Base-by-base conservation (phyloP, 495 filamentous ascomycete genomes). In the Talaromyces proteolyticus region DNA sequence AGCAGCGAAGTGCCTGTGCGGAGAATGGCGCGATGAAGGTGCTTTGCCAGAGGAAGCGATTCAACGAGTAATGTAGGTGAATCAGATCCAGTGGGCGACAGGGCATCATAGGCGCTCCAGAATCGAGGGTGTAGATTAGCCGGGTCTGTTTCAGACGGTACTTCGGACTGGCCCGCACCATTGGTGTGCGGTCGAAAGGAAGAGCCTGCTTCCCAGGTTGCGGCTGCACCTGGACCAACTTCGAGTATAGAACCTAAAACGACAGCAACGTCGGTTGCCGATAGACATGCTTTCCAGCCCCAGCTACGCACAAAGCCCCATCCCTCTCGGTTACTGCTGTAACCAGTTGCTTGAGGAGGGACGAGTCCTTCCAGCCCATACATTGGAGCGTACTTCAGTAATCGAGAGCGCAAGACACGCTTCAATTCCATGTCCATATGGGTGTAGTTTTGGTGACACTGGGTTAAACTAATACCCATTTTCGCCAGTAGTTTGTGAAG, bases 391-490 rank as follows among this genome's bases (percentile, higher is more conserved):
- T 95, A 96, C 53, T 89, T 91, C 34, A 95, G 76, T 2, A 98
- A 73, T 41, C 92, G 86, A 44, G 85, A 77, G n/a, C 91, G 83
- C 19, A 98, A 70, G 11, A 86, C 87, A 19, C 88, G 84, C 67
- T 98, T 98, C 34, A 98, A 70, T 59, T 93, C 84, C 87, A 97
- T 92, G 62, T 98, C 94, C 90, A 98, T 96, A 66, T 98, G 93
- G 2, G 91, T 88, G 63, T 98, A 98, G 59, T 79, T 91, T 63
- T 96, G 91, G 54, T 89, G 89, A 68, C 91, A 95, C 72, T 97
- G 92, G 17, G 80, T 86, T 24, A 97, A 72, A 64, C 87, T 91
- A 56, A 98, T 88, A 20, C 93, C 93, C 94, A 98, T 98, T 65
- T 96, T 98, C 26, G 93, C 93, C 10, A 98, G 76, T 1, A 98